These are phyloP conservation scores for Irpex sp. DNA, from an alignment of 1,284 basidiomycete species.

Conservation along the genomic window DNA sequence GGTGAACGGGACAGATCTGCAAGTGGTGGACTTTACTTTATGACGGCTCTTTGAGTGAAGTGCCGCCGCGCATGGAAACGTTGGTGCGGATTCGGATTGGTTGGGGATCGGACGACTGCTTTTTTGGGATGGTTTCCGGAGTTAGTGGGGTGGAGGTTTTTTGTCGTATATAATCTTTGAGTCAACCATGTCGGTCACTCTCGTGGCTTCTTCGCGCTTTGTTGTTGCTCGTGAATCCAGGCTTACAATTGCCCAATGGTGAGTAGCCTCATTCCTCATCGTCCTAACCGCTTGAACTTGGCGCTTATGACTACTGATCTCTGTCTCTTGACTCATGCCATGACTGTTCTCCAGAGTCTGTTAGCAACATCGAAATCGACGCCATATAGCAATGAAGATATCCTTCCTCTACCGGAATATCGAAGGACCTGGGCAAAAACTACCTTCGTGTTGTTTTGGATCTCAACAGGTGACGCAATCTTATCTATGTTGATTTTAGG, in stretches of 20 bases:
- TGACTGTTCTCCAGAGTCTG: background rate
- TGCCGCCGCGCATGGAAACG: background rate
- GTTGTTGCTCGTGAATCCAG: too few relatives aligned
- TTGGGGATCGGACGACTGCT: background rate
- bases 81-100: background rate
- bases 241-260: background rate
- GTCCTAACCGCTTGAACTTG: too few relatives aligned
- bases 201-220: too few relatives aligned
- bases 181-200: background rate
- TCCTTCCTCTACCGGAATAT: conserved; percentile 23
- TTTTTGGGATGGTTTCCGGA: background rate
- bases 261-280: background rate
- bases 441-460: conserved; percentile 28
- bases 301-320: background rate
- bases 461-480: conserved; percentile 21
- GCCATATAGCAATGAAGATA: conserved; percentile 27
- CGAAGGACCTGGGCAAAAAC: conserved; percentile 26
- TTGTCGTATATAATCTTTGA: background rate
- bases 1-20: conserved; percentile 32
- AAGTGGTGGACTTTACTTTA: conserved; percentile 32
- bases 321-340: background rate
- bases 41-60: conserved; percentile 1
- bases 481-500: background rate
- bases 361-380: background rate
- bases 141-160: background rate